phyloP scores from a whole-genome alignment of 345 rosid genomes.

The Eucalyptus polybractea region DNA sequence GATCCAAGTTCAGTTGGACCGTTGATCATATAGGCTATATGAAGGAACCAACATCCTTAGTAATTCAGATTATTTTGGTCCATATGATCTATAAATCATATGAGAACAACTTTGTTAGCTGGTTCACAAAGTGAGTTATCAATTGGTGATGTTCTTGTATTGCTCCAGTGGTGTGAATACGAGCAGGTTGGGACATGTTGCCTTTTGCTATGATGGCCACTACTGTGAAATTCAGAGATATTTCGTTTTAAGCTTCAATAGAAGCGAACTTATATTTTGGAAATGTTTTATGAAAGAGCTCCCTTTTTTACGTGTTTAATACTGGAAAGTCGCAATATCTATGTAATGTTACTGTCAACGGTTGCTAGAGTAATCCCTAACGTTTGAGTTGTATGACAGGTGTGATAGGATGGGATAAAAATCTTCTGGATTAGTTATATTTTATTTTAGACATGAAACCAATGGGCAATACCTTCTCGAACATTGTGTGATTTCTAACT shows the following conservation, averaged over 20 bases:
- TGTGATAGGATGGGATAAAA: background rate
- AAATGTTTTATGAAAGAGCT: background rate
- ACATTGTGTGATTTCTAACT: background rate
- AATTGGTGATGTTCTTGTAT: background rate
- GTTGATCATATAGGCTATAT: background rate
- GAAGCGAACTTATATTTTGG: background rate
- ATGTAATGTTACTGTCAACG: background rate
- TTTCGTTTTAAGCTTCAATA: background rate
- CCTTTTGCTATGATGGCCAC: background rate
- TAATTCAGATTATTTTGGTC: background rate
- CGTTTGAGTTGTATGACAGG: background rate
- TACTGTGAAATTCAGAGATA: background rate
- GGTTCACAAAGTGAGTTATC: background rate
- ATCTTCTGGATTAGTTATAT: background rate
- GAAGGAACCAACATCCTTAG: background rate
- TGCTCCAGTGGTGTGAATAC: background rate
- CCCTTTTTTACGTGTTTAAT: background rate
- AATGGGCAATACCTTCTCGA: background rate
- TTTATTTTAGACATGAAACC: background rate
- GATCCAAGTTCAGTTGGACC: background rate
- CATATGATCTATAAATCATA: background rate
- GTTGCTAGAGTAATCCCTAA: background rate
- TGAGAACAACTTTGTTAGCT: background rate
- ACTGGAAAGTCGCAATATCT: background rate
- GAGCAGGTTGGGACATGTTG: background rate